Evolutionary conservation across 1,139 yeast species (phyloP).

Genomic region (Candida tropicalis): DNA sequence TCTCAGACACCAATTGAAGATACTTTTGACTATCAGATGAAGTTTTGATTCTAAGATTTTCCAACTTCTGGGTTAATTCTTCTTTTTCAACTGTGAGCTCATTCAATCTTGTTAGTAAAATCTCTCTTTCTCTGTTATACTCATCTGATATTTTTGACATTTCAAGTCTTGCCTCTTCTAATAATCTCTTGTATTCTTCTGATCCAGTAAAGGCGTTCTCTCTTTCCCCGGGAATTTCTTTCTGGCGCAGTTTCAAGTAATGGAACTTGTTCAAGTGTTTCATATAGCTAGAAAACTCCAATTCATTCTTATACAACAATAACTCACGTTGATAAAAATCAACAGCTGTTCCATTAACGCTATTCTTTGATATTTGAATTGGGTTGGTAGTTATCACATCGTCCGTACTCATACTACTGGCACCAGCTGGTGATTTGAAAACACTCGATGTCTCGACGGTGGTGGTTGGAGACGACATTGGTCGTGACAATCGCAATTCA

Average conservation of each 20-base stretch:
- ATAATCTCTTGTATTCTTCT: conserved; percentile 19
- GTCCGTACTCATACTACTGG: not conserved
- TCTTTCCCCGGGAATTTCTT: conserved; percentile 3
- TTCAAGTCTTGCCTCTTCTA: conserved; percentile 14
- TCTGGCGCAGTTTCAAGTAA: conserved; percentile 38
- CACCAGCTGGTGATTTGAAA: conserved; percentile 17
- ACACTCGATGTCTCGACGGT: conserved; percentile 27
- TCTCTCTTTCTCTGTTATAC: conserved; percentile 11
- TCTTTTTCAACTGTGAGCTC: conserved; percentile 23
- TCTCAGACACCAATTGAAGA: conserved; percentile 17
- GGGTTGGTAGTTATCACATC: not conserved
- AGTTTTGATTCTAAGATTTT: conserved; percentile 22
- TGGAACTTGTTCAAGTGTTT: conserved; percentile 53
- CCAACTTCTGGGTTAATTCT: conserved; percentile 8
- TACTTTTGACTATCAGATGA: conserved; percentile 24
- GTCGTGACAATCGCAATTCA: conserved; percentile 22
- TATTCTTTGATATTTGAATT: not conserved
- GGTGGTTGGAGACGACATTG: conserved; percentile 28
- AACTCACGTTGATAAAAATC: conserved; percentile 61
- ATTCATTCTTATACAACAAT: conserved; percentile 59
- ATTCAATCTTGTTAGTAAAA: conserved; percentile 15
- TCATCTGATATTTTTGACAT: conserved; percentile 12
- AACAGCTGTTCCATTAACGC: conserved; percentile 27
- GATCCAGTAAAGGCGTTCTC: conserved; percentile 2
- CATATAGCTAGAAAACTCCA: conserved; percentile 61